phyloP scores from a whole-genome alignment of 257 asterid species.

The Jacaranda copaia region DNA sequence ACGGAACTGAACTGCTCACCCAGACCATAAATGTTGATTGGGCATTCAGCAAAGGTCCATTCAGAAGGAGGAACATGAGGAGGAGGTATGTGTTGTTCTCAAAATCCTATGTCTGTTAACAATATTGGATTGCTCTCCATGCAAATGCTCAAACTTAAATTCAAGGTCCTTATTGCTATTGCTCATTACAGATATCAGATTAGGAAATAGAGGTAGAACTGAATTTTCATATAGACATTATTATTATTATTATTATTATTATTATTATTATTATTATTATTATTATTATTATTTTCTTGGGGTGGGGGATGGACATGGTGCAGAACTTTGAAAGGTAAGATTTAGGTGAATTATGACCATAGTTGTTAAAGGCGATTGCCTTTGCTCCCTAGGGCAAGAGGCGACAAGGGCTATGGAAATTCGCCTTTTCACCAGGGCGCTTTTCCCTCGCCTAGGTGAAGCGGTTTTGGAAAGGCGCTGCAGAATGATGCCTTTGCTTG shows the following conservation, averaged over 20 bases:
- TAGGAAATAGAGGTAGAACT: not conserved
- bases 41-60: slow-evolving; percentile 98
- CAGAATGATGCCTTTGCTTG: too few relatives aligned
- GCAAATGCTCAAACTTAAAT: not conserved
- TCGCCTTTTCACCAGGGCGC: too few relatives aligned
- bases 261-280: too few relatives aligned
- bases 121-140: not conserved
- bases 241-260: too few relatives aligned
- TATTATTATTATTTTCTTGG: too few relatives aligned
- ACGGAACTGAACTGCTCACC: slow-evolving; percentile 73
- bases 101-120: slow-evolving; percentile 19
- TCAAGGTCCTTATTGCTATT: not conserved
- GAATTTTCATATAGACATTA: not conserved
- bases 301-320: not conserved
- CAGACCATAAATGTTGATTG: slow-evolving; percentile 81
- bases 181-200: slow-evolving; percentile 17
- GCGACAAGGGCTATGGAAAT: too few relatives aligned
- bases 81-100: slow-evolving; percentile 61
- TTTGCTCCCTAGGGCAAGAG: too few relatives aligned
- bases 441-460: too few relatives aligned
- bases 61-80: slow-evolving; percentile 80
- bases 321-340: not conserved
- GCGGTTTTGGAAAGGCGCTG: too few relatives aligned
- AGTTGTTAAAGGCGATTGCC: too few relatives aligned
- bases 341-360: not conserved